Evolutionary conservation across 2,329 filamentous ascomycete genomes (phyloP), one percentile per base, ranked within the genome.

Genomic region (Exophiala sp.): DNA sequence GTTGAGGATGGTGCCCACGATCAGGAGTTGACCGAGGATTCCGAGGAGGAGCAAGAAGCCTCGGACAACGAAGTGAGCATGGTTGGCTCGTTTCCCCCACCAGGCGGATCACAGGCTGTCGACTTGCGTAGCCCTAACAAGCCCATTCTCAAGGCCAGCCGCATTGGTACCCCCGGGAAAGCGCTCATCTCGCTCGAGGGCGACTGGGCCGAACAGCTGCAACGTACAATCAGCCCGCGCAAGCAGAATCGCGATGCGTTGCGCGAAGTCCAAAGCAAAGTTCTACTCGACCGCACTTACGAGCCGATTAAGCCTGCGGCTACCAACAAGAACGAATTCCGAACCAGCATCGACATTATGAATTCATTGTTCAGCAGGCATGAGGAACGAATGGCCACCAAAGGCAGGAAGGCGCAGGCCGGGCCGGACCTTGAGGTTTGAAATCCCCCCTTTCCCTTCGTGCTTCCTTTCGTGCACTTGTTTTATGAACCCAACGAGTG

Each of bases 271-370:
- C 85, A 83, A 60, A 74, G 73, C 34, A 77, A 79, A 52, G 74
- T 76, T 22, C 74, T 82, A 42, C 74, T 75, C 55, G 72, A 74
- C 57, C 69, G 68, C 52, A 68, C 70, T 46, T 64, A 58, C 37
- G 50, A 65, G 54, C 56, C 63, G 43, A 55, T 63, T 14, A 53
- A 58, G 46, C 57, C 55, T 22, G 52, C 56, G 30, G 21, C 23
- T 65, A 18, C 60, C 64, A 43, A 62, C 45, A 55, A 77, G 46
- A 80, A 80, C 57, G 83, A 85, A 1, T 91, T 95, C 68, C 79
- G 82, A 16, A 95, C 86, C 16, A 90, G 86, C 63, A 95, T 97
- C 70, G 93, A 96, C 72, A 74, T 96, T 66, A 96, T 95, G 88
- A 91, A 95, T 66, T 95, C 88, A 41, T 74, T 96, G 48, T 96